Base-by-base conservation (phyloP, 2,329 filamentous ascomycete species). In the Neonectria hederae region DNA sequence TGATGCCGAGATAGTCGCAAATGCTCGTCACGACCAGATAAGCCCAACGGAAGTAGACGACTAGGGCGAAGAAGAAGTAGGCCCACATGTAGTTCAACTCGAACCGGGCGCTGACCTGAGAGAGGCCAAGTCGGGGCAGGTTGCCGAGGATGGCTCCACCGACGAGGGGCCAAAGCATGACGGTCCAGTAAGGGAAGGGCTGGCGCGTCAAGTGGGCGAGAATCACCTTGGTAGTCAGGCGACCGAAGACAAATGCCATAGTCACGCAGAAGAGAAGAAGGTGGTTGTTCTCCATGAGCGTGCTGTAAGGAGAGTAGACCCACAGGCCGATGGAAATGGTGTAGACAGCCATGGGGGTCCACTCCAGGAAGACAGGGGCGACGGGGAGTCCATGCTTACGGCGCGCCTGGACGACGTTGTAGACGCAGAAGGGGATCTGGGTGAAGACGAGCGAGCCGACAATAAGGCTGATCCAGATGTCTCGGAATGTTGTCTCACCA, bases 161-260 rank as follows among this genome's bases (percentile, higher is more conserved):
- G 52, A 97, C 86, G 42, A 99, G 89, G 8, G 96, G 96, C 35
- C 87, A 89, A 40, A 98, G 85, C 87, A 98, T 92, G 53, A 96
- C 87, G 11, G 96, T 98, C 94, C 94, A 98, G 85, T 92, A 97
- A 1, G 96, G 96, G 81, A 98, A 99, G 4, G 95, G 92, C 78
- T 98, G 96, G 67, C 89, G 89, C 2, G 96, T 96, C 55, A 99
- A 84, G 79, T 99, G 96, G 3, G 96, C 95, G 19, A 99, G 89
- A 76, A 99, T 99, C 80, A 98, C 98, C 84, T 98, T 99, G 42
- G 96, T 99, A 0, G 96, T 98, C 90, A 99, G 94, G 71, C 96
- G 91, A 38, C 96, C 96, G 78, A 99, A 98, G 63, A 97, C 96
- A 74, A 98, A 94, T n/a, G 93, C 92, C 85, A 98, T 92, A 64